These are phyloP conservation scores for Pleurotus eryngii DNA, from an alignment of 768 basidiomycete genomes.

Conservation along the genomic window DNA sequence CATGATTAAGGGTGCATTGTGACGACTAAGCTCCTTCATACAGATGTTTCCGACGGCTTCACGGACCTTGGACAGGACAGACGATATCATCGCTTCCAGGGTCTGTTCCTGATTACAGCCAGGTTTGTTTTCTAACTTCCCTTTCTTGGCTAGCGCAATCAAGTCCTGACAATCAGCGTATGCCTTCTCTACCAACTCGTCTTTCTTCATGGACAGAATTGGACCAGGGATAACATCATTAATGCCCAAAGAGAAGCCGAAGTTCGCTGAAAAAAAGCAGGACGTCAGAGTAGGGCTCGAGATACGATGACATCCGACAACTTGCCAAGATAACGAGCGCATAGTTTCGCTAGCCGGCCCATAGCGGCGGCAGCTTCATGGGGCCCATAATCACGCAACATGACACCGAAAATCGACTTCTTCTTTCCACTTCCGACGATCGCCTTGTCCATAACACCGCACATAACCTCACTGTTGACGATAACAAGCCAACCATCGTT, in stretches of 20 bases:
- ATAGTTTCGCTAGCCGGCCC: constrained; percentile 94
- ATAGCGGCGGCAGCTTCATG: constrained; percentile 93
- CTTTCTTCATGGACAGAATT: constrained; percentile 75
- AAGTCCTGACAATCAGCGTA: constrained; percentile 85
- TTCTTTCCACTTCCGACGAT: constrained; percentile 98
- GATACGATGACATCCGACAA: constrained; percentile 7
- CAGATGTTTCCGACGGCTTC: constrained; percentile 96
- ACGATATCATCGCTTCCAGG: constrained; percentile 93
- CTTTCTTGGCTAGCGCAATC: constrained; percentile 87
- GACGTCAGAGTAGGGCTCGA: constrained; percentile 3
- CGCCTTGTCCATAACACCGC: constrained; percentile 98
- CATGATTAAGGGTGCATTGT: constrained; percentile 98
- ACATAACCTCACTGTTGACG: constrained; percentile 98
- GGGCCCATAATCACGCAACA: constrained; percentile 93
- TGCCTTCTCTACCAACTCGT: constrained; percentile 80
- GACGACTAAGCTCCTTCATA: constrained; percentile 95
- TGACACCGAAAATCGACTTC: constrained; percentile 98
- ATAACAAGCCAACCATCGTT: constrained; percentile 98
- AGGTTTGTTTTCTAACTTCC: constrained; percentile 93
- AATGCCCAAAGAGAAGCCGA: constrained; percentile 96
- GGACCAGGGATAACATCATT: constrained; percentile 98
- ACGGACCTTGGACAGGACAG: constrained; percentile 90
- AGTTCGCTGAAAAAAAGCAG: constrained; percentile 67
- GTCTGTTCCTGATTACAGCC: constrained; percentile 97
- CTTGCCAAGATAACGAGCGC: constrained; percentile 88